Conservation (phyloP, 2,329 filamentous ascomycete species). For the Hortaea werneckii region DNA sequence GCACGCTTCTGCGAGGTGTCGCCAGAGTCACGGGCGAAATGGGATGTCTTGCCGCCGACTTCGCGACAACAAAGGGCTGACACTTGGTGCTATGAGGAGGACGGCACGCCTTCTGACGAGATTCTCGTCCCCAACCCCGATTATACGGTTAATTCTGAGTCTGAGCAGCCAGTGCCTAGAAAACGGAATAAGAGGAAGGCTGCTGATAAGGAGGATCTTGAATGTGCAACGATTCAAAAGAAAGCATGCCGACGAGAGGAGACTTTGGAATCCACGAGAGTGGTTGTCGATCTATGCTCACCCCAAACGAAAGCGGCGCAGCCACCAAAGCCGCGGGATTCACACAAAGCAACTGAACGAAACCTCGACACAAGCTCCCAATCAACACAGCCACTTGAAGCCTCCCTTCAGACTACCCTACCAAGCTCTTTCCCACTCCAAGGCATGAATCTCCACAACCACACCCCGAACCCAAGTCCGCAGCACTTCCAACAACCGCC, state of each 20-base stretch:
- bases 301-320: too few relatives aligned
- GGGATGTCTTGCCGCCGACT: neutral
- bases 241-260: too few relatives aligned
- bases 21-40: neutral
- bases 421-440: neutral
- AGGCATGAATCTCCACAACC: neutral
- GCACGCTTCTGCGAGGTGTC: neutral
- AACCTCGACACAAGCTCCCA: too few relatives aligned
- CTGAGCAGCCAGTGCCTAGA: neutral
- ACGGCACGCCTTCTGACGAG: neutral
- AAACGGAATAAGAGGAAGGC: too few relatives aligned
- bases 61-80: neutral
- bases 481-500: neutral
- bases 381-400: too few relatives aligned
- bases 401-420: too few relatives aligned
- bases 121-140: neutral
- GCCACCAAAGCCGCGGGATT: too few relatives aligned
- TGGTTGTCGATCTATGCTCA: too few relatives aligned
- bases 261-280: too few relatives aligned
- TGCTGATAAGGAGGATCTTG: too few relatives aligned
- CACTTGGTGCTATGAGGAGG: neutral
- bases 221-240: too few relatives aligned
- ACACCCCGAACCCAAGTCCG: neutral
- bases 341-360: too few relatives aligned
- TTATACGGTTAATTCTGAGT: neutral